phyloP scores from a whole-genome alignment of 257 asterid genomes.

The Solanum lycopersicoides region DNA sequence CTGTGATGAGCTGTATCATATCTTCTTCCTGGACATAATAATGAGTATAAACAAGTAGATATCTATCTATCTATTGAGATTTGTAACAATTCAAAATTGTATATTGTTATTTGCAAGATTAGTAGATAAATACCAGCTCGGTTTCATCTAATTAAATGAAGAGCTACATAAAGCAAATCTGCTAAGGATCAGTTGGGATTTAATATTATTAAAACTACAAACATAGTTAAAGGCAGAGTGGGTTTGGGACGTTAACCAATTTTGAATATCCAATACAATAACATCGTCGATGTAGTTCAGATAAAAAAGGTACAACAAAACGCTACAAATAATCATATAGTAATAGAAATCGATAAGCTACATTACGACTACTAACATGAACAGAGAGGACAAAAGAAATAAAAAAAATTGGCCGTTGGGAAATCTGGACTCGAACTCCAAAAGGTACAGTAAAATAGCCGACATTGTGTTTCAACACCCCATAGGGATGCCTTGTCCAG shows the following conservation, averaged over 20 bases:
- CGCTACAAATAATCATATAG: neutral
- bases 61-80: constrained; percentile 34
- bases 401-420: neutral
- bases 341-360: too few species aligned
- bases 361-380: too few species aligned
- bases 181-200: neutral
- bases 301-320: neutral
- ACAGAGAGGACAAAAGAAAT: too few species aligned
- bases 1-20: constrained; percentile 9
- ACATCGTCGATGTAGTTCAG: neutral
- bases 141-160: neutral
- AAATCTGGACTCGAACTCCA: constrained; percentile 10
- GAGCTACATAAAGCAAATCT: neutral
- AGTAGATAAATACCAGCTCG: neutral
- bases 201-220: neutral
- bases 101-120: neutral
- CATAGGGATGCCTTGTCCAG: constrained; percentile 38
- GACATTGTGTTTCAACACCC: constrained; percentile 31
- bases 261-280: neutral
- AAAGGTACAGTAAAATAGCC: constrained; percentile 4
- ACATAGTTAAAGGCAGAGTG: neutral
- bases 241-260: neutral
- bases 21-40: neutral
- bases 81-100: neutral
- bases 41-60: constrained; percentile 11